These are phyloP conservation scores for Malus orientalis DNA, from an alignment of 306 rosid species.

Conservation along the genomic window DNA sequence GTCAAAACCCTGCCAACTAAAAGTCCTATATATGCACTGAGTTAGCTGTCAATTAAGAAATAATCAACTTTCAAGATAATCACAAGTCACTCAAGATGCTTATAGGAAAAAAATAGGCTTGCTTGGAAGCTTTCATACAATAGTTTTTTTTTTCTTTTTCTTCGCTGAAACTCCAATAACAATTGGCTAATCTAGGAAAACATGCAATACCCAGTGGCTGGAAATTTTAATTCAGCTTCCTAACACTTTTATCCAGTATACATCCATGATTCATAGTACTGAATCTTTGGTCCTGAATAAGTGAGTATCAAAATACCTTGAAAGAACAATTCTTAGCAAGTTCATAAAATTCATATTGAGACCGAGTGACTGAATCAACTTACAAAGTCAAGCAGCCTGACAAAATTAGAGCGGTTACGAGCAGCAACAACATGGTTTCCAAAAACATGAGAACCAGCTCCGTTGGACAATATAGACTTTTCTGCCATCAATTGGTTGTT, in stretches of 20 bases:
- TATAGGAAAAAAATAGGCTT: conserved; percentile 3
- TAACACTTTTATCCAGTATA: neutral
- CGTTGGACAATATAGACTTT: conserved; percentile 39
- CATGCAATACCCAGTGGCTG: neutral
- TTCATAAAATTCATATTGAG: conserved; percentile 9
- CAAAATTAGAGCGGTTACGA: conserved; percentile 38
- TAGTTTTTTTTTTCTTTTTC: neutral
- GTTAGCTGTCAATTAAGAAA: neutral
- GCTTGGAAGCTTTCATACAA: conserved; percentile 7
- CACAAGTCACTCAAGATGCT: neutral
- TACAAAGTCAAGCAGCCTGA: conserved; percentile 64
- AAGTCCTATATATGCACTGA: neutral
- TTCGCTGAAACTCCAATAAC: neutral
- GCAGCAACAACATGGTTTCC: conserved; percentile 48
- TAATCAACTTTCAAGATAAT: neutral
- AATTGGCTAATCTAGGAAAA: neutral
- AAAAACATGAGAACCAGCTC: conserved; percentile 29
- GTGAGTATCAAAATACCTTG: conserved; percentile 8
- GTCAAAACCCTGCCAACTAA: neutral
- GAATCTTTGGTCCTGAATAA: conserved; percentile 1
- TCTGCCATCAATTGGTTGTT: conserved; percentile 44
- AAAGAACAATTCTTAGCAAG: neutral
- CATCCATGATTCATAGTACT: neutral
- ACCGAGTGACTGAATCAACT: conserved; percentile 23
- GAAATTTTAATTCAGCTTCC: neutral